These are phyloP conservation scores for Ailanthus altissimus DNA, from an alignment of 345 rosid species.

Conservation along the genomic window DNA sequence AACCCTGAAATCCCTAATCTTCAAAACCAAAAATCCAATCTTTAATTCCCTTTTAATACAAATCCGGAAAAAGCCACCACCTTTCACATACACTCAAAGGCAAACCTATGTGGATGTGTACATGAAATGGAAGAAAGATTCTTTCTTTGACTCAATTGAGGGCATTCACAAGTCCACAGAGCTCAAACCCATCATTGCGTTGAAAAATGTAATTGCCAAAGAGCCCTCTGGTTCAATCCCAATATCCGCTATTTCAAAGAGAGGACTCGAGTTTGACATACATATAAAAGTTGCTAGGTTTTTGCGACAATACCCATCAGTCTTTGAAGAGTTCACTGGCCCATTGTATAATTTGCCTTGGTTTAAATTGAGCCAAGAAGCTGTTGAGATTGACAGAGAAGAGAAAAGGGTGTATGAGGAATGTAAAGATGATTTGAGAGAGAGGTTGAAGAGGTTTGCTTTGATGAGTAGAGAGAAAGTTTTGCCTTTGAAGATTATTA, in stretches of 20 bases:
- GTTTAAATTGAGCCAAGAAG: conserved; percentile 79
- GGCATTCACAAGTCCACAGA: conserved; percentile 64
- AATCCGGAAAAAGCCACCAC: conserved; percentile 8
- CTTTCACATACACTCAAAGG: conserved; percentile 32
- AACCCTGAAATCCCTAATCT: conserved; percentile 37
- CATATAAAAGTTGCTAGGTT: conserved; percentile 70
- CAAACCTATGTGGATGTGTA: conserved; percentile 65
- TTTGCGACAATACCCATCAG: conserved; percentile 66
- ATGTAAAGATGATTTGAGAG: conserved; percentile 50
- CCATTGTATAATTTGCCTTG: conserved; percentile 78
- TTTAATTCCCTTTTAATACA: neutral
- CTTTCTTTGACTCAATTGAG: conserved; percentile 63
- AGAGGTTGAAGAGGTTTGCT: conserved; percentile 61
- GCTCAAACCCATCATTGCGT: conserved; percentile 64
- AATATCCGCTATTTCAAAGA: conserved; percentile 72
- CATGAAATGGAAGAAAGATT: conserved; percentile 93
- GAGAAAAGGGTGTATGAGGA: conserved; percentile 52
- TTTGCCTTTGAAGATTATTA: conserved; percentile 71
- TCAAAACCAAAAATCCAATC: conserved; percentile 24
- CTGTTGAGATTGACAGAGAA: conserved; percentile 56
- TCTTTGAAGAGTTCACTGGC: conserved; percentile 79
- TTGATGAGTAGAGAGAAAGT: conserved; percentile 68
- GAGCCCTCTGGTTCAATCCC: conserved; percentile 65
- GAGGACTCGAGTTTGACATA: conserved; percentile 60
- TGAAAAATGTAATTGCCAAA: conserved; percentile 58